Conservation (phyloP, 495 filamentous ascomycete species). For the Pseudomonodictys pantanalensis region DNA sequence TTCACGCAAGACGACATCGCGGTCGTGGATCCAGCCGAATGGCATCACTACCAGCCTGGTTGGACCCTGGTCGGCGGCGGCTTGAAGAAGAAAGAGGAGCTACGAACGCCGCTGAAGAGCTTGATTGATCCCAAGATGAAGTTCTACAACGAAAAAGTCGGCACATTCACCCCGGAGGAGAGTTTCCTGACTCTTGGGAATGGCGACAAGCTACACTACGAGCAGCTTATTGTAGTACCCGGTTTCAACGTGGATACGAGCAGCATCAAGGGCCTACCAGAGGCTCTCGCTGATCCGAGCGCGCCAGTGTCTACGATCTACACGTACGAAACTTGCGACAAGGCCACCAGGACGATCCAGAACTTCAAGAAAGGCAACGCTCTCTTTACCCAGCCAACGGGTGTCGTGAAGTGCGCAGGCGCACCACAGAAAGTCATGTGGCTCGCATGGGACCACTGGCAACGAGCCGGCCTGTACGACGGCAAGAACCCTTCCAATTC, state of each 20-base stretch:
- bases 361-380: conserved; percentile 56
- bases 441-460: conserved; percentile 67
- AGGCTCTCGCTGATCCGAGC: conserved; percentile 55
- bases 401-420: conserved; percentile 66
- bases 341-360: conserved; percentile 56
- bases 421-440: conserved; percentile 71
- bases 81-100: conserved; percentile 55
- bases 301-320: conserved; percentile 64
- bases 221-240: conserved; percentile 63
- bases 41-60: conserved; percentile 69
- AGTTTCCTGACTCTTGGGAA: conserved; percentile 59
- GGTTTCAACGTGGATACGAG: conserved; percentile 58
- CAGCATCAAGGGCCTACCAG: conserved; percentile 57
- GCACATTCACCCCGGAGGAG: conserved; percentile 54
- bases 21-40: conserved; percentile 61
- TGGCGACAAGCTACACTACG: conserved; percentile 59
- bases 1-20: conserved; percentile 62
- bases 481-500: conserved; percentile 43
- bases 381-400: conserved; percentile 67
- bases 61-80: conserved; percentile 69
- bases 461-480: conserved; percentile 57
- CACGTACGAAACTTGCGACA: conserved; percentile 58
- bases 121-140: conserved; percentile 60
- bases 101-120: conserved; percentile 51
- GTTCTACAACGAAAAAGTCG: conserved; percentile 56